Evolutionary conservation across 371 early-diverging fungal species (phyloP).

Genomic region (Furculomyces boomerangus): DNA sequence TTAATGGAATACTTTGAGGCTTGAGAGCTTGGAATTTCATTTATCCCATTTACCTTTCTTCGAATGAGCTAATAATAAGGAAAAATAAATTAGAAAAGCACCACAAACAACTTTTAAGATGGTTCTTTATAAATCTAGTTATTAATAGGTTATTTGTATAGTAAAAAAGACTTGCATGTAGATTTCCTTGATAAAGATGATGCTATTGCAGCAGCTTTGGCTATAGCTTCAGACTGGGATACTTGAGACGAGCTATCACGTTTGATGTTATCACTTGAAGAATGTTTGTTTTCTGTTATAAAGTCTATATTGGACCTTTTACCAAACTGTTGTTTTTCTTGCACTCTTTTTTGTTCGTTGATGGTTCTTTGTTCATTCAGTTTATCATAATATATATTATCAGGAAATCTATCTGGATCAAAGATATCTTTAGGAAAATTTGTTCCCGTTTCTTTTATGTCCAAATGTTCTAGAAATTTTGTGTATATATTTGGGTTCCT

Average conservation of each 20-base stretch:
- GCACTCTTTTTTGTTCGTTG: not conserved
- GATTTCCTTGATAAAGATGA: constrained; percentile 17
- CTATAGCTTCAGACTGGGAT: not conserved
- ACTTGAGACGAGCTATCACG: too few relatives aligned
- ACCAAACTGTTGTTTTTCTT: not conserved
- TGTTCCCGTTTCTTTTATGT: not conserved
- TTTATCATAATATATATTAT: not conserved
- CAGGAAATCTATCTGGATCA: not conserved
- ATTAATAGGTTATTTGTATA: too few relatives aligned
- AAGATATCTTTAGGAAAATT: too few relatives aligned
- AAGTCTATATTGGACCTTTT: not conserved
- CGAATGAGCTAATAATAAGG: too few relatives aligned
- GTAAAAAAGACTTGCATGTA: too few relatives aligned
- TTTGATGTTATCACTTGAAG: too few relatives aligned
- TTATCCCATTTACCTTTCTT: too few relatives aligned
- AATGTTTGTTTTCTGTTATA: not conserved
- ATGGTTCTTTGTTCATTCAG: not conserved
- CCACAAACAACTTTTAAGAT: too few relatives aligned
- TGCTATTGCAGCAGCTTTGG: not conserved
- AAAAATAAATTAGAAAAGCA: too few relatives aligned
- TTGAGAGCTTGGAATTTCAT: too few relatives aligned
- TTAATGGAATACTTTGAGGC: too few relatives aligned
- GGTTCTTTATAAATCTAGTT: too few relatives aligned
- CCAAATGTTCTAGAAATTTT: constrained; percentile 2
- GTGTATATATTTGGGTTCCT: constrained; percentile 1